Evolutionary conservation across 176 grass and related monocot genomes (phyloP).

Genomic region (Panicum miliaceum): DNA sequence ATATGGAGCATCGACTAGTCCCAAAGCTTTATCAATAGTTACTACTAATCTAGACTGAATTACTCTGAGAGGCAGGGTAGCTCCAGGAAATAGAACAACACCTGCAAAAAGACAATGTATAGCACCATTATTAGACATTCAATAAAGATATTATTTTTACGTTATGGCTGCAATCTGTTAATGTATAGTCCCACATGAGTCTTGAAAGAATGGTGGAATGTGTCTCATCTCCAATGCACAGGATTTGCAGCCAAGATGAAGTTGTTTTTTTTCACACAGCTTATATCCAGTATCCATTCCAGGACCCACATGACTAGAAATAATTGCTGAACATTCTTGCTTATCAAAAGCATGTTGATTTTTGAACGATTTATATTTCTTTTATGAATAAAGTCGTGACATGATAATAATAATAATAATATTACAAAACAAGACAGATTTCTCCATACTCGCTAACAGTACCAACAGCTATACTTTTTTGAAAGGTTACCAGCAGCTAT

Average conservation of each 20-base stretch:
- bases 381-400: not conserved
- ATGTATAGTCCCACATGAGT: slow-evolving; percentile 27
- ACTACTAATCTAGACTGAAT: slow-evolving; percentile 69
- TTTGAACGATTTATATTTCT: not conserved
- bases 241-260: slow-evolving; percentile 12
- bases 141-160: not conserved
- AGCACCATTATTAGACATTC: slow-evolving; percentile 27
- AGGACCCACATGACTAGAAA: slow-evolving; percentile 10
- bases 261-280: not conserved
- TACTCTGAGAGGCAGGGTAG: slow-evolving; percentile 86
- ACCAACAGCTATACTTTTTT: not conserved
- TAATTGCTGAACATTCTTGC: not conserved
- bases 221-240: not conserved
- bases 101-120: slow-evolving; percentile 54
- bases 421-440: not conserved
- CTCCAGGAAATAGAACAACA: slow-evolving; percentile 94
- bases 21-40: slow-evolving; percentile 81
- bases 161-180: slow-evolving; percentile 4
- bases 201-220: not conserved
- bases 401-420: not conserved
- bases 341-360: slow-evolving; percentile 20
- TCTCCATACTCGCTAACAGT: not conserved
- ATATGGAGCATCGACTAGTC: slow-evolving; percentile 63
- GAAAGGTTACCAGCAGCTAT: too few species aligned
- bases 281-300: not conserved